Evolutionary conservation across 495 filamentous ascomycete species (phyloP).

Genomic region (Schizothecium vesticola): DNA sequence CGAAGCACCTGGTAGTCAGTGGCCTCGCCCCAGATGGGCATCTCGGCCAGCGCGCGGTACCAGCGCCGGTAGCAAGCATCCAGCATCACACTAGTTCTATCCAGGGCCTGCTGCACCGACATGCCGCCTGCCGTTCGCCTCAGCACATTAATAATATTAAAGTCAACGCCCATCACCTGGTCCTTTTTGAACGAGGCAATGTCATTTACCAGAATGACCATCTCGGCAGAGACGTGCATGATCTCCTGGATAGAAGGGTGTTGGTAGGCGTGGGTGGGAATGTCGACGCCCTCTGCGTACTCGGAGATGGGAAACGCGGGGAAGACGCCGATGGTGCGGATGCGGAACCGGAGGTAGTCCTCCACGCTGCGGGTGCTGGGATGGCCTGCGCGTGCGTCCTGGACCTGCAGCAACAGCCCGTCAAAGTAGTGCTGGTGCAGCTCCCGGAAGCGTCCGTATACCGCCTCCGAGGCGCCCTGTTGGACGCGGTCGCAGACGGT

Average conservation of each 20-base stretch:
- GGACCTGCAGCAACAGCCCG: conserved; percentile 4
- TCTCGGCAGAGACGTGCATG: conserved; percentile 10
- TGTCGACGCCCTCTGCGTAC: conserved; percentile 4
- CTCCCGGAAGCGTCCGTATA: conserved; percentile 1
- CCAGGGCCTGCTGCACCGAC: too few relatives aligned
- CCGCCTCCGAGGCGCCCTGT: background rate
- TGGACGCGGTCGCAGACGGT: background rate
- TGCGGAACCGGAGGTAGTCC: conserved; percentile 1
- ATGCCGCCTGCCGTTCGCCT: too few relatives aligned
- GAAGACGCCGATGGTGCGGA: conserved; percentile 6
- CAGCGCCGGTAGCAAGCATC: too few relatives aligned
- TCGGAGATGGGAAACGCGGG: conserved; percentile 8
- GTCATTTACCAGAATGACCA: conserved; percentile 14
- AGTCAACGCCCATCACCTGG: too few relatives aligned
- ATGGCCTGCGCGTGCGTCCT: background rate
- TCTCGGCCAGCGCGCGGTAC: too few relatives aligned
- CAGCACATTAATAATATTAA: too few relatives aligned
- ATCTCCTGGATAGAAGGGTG: conserved; percentile 9
- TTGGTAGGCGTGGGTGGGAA: conserved; percentile 4
- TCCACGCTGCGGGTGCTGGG: background rate
- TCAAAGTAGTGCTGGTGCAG: conserved; percentile 8
- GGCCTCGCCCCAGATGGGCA: too few relatives aligned
- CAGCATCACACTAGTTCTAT: too few relatives aligned
- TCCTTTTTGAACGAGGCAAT: conserved; percentile 7
- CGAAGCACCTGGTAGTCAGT: too few relatives aligned